Conservation (phyloP, 176 grass and related monocot genomes). For the Hyparrhenia diplandra region DNA sequence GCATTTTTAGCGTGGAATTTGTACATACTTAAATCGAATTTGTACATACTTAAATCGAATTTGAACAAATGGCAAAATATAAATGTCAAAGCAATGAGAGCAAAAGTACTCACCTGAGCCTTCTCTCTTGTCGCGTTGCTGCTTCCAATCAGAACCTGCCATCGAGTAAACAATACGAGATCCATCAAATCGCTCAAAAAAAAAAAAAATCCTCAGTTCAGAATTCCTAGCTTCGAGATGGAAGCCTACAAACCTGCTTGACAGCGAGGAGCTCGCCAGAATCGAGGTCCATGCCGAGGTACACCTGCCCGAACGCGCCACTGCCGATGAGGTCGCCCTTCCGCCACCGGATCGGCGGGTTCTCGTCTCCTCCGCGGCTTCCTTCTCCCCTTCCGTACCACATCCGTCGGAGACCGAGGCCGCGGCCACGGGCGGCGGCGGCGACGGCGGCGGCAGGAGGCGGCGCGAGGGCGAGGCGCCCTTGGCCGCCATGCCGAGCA, state of each 20-base stretch:
- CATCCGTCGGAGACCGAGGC: not conserved
- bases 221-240: not conserved
- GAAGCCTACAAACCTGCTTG: slow-evolving; percentile 57
- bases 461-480: slow-evolving; percentile 43
- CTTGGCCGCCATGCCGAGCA: slow-evolving; percentile 62
- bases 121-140: slow-evolving; percentile 68
- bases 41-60: no score
- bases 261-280: slow-evolving; percentile 88
- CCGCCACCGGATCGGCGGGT: slow-evolving; percentile 66
- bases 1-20: not conserved
- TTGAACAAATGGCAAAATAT: not conserved
- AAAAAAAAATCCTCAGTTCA: not conserved
- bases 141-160: slow-evolving; percentile 74
- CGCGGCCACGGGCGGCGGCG: not conserved
- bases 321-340: slow-evolving; percentile 80
- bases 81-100: not conserved
- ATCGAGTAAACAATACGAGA: not conserved
- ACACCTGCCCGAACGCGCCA: slow-evolving; percentile 75
- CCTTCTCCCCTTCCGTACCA: not conserved
- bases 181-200: not conserved
- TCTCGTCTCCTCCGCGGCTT: slow-evolving; percentile 18
- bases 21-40: no score
- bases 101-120: slow-evolving; percentile 56
- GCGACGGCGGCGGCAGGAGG: slow-evolving; percentile 8
- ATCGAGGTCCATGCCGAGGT: slow-evolving; percentile 90